phyloP scores from a whole-genome alignment of 2,329 filamentous ascomycete species.

The Aspergillus tanneri region DNA sequence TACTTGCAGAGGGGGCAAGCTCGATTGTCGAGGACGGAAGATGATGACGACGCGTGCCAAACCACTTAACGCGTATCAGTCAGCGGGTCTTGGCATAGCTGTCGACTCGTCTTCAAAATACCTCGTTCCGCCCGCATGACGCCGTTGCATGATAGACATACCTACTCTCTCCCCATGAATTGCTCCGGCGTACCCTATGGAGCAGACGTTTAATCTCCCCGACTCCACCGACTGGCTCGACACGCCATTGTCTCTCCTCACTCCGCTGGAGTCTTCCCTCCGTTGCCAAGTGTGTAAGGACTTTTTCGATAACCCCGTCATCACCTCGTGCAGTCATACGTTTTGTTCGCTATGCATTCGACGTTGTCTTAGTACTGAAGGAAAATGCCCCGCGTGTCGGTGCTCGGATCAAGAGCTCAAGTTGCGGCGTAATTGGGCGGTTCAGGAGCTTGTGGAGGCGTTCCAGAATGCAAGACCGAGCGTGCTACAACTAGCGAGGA shows the following conservation, averaged over 20 bases:
- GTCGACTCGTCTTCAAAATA: not conserved
- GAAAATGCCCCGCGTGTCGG: constrained; percentile 84
- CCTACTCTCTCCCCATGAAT: not conserved
- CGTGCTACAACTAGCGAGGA: constrained; percentile 64
- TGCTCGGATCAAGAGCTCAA: constrained; percentile 77
- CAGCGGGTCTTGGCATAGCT: constrained; percentile 38
- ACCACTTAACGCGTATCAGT: constrained; percentile 47
- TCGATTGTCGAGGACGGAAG: not conserved
- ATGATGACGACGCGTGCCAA: constrained; percentile 32
- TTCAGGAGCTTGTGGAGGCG: constrained; percentile 79
- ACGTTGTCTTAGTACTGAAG: constrained; percentile 75
- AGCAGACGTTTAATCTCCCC: constrained; percentile 39
- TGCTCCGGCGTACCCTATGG: constrained; percentile 26
- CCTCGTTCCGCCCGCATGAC: not conserved
- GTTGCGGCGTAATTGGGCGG: constrained; percentile 76
- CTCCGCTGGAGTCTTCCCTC: constrained; percentile 71
- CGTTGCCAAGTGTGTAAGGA: constrained; percentile 98
- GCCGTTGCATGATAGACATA: not conserved
- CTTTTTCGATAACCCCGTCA: constrained; percentile 90
- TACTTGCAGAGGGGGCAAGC: constrained; percentile 11
- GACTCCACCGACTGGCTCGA: constrained; percentile 51
- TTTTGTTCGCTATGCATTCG: constrained; percentile 97
- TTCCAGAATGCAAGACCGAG: constrained; percentile 66
- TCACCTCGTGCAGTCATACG: constrained; percentile 91
- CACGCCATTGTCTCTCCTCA: constrained; percentile 46